Base-by-base conservation (phyloP, 2,329 filamentous ascomycete species). In the Curvularia spicifera region DNA sequence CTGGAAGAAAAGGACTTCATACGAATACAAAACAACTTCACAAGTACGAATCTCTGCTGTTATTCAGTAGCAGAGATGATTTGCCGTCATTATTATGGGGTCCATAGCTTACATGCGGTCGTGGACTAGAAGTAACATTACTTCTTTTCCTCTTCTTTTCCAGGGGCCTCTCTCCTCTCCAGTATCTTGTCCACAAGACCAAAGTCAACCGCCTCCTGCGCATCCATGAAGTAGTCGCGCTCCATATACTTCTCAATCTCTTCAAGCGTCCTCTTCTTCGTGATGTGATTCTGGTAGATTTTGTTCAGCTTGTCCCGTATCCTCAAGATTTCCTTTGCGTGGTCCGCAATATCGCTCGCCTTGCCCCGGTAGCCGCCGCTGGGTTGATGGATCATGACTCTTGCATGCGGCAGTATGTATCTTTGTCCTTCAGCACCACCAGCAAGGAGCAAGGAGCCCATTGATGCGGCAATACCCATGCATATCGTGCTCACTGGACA, bases 331-430 rank as follows among this genome's bases (percentile, higher is more conserved):
- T 99, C 94, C 73, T 93, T 97, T 5, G 95, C 95, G 74, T 99
- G 96, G 63, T 99, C 98, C 47, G 96, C 85, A 64, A 99, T 98
- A 72, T 99, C 95, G 31, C 80, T 84, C 29, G 87, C 87, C 64
- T 89, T 87, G 12, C 87, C 87, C 43, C 81, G 81, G 69, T 88
- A 89, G 3, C 87, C 87, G 46, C 94, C 94, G 2, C 90, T 88
- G 0, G 96, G 95, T 76, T 99, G 95, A 79, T 99, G 95, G 54
- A 99, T 89, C 95, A 99, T 99, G 72, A 99, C 90, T 52, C 91
- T 90, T 68, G 89, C 91, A 76, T 99, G 93, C n/a, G 93, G 93
- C 33, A 99, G 84, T 53, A 91, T 93, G 76, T 89, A 97, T 37
- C 95, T 84, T 77, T 95, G 92, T 15, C 93, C 93, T 0, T 90